These are phyloP conservation scores for Scenedesmus sp. DNA, from an alignment of 163 green algal species.

Conservation along the genomic window DNA sequence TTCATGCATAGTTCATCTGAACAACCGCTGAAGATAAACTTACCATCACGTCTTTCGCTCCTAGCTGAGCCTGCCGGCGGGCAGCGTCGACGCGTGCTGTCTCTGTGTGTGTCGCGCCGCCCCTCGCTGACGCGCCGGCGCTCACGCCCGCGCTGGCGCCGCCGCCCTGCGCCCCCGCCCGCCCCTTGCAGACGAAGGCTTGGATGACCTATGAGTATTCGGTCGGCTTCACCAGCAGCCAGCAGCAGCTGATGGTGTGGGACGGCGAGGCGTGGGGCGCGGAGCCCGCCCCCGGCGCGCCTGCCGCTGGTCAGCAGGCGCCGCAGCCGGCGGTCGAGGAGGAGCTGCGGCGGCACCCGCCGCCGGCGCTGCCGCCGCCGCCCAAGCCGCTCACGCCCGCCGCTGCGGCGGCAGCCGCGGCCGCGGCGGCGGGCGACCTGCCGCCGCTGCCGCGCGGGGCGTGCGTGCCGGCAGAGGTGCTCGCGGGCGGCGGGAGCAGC, in stretches of 20 bases:
- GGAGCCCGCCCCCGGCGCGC: neutral
- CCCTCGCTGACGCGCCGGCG: neutral
- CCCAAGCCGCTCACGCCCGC: neutral
- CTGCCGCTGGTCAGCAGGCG: neutral
- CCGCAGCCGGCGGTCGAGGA: neutral
- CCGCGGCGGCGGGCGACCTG: slow-evolving; percentile 20
- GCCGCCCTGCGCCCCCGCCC: neutral
- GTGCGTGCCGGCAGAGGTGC: slow-evolving; percentile 16
- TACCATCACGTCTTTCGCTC: slow-evolving; percentile 55
- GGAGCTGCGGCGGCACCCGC: neutral
- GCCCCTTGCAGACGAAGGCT: slow-evolving; percentile 49
- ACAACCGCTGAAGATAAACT: slow-evolving; percentile 47
- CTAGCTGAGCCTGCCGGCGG: slow-evolving; percentile 44
- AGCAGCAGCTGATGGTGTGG: slow-evolving; percentile 53
- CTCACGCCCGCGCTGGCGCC: neutral
- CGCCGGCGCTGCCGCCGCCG: neutral
- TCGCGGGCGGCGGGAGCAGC: slow-evolving; percentile 2
- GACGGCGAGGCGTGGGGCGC: slow-evolving; percentile 48
- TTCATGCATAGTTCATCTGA: slow-evolving; percentile 62
- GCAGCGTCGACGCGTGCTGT: neutral
- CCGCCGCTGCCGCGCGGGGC: slow-evolving; percentile 3
- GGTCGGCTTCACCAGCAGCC: slow-evolving; percentile 48
- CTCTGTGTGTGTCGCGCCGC: neutral
- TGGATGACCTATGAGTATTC: slow-evolving; percentile 57
- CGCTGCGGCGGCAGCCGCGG: slow-evolving; percentile 7